A percentile compares a stretch with the other conserved stretches of the same genome.
phyloP scores from a whole-genome alignment of 805 yeast species.

The Myxozyma monticola region DNA sequence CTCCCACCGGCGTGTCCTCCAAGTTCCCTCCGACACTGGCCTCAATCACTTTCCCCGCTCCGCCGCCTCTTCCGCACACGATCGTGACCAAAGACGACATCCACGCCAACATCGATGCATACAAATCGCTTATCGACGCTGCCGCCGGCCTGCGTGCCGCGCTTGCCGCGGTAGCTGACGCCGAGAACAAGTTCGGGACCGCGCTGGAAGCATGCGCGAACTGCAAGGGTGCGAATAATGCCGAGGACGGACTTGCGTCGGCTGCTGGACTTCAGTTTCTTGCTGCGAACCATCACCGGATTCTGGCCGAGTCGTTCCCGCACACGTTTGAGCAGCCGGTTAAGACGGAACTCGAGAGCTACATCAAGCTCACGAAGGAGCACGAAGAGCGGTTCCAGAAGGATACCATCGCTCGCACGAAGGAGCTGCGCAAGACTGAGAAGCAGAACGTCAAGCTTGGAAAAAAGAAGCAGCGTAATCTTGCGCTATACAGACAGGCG shows the following conservation, averaged over 20 bases:
- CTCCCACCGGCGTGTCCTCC: slow-evolving; percentile 24
- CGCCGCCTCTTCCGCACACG: slow-evolving; percentile 56
- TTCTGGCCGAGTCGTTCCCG: slow-evolving; percentile 59
- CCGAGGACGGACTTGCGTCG: slow-evolving; percentile 63
- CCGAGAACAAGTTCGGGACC: slow-evolving; percentile 70
- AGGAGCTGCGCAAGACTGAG: slow-evolving; percentile 59
- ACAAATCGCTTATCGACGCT: slow-evolving; percentile 49
- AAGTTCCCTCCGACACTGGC: slow-evolving; percentile 32
- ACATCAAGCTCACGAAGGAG: slow-evolving; percentile 46
- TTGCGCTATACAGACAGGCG: slow-evolving; percentile 66
- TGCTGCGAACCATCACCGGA: slow-evolving; percentile 73
- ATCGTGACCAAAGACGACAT: slow-evolving; percentile 47
- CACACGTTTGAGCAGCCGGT: slow-evolving; percentile 59
- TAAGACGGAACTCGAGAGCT: slow-evolving; percentile 45
- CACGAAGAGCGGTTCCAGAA: slow-evolving; percentile 57
- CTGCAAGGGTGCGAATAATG: slow-evolving; percentile 59
- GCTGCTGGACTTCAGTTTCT: slow-evolving; percentile 78
- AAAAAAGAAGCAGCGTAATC: slow-evolving; percentile 60
- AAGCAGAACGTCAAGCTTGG: slow-evolving; percentile 59
- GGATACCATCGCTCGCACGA: slow-evolving; percentile 54
- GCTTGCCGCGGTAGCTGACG: slow-evolving; percentile 50
- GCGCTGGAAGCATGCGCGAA: slow-evolving; percentile 66
- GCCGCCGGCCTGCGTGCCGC: slow-evolving; percentile 51
- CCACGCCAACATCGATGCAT: slow-evolving; percentile 49
- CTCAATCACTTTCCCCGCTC: slow-evolving; percentile 32